Base-by-base conservation (phyloP, 352 stramenopile species). In the Lagenidium giganteum region DNA sequence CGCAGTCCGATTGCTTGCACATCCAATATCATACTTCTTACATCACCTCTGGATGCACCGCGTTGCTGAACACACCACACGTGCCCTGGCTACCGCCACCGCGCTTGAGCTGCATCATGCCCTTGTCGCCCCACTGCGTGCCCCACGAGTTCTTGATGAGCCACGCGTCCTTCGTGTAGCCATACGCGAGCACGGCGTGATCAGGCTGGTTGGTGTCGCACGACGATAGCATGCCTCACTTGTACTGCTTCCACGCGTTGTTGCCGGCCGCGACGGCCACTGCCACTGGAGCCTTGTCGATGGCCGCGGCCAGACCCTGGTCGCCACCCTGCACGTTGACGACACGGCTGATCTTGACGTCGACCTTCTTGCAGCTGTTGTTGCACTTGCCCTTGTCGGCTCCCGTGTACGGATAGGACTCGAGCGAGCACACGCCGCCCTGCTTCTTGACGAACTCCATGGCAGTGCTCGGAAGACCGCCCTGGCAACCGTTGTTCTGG, bases 81-180 rank as follows among this genome's bases (percentile, higher is more conserved):
- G n/a, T n/a, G n/a, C n/a, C n/a, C n/a, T n/a, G n/a, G n/a, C n/a
- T n/a, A n/a, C n/a, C n/a, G n/a, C n/a, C n/a, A n/a, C n/a, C n/a
- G n/a, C 57, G 57, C 5, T 50, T 51, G n/a, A 97, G 72, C 9
- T 71, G 68, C 28, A 98, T 87, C 65, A 95, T 97, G 33, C 91
- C 89, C 23, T 76, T 58, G 37, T 93, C 76, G 45, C 90, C 93
- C 88, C 89, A 98, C 17, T 58, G 62, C 5, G 65, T 50, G 28
- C 94, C 95, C 95, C 93, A 98, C 27, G 92, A 96, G 64, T 99
- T 99, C 46, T 95, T 96, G 20, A 98, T 71, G 44, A 96, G 96
- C 64, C 88, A 96, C 18, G 51, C 64, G 0, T 43, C 57, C 38
- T 55, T 63, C 33, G 80, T 79, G 65, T 98, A 98, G 18, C 94